Percentiles rank a stretch among this genome's conserved stretches.
Evolutionary conservation across 768 basidiomycete genomes (phyloP).

Genomic region (Leccinellum rugosiceps): DNA sequence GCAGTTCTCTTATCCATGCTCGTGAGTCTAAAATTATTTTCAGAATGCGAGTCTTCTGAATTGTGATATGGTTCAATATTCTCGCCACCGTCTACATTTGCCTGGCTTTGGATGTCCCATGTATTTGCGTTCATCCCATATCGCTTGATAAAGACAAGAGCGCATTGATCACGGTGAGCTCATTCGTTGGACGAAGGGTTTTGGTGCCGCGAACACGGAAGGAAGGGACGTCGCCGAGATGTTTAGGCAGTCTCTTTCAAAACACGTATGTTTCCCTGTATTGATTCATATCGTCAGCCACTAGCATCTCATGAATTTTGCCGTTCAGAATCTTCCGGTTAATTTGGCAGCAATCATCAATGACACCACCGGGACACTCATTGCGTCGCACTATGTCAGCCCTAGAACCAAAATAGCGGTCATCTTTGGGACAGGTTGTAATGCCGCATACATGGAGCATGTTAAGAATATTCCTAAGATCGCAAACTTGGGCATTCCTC

Average conservation of each 20-base stretch:
- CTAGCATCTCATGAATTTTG: background rate
- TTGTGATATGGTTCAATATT: background rate
- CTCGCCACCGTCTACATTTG: background rate
- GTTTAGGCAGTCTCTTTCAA: conserved; percentile 80
- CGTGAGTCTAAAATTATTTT: conserved; percentile 47
- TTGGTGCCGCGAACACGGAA: conserved; percentile 88
- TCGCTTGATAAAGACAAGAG: conserved; percentile 60
- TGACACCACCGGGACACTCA: conserved; percentile 96
- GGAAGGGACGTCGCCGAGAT: conserved; percentile 90
- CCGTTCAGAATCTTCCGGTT: conserved; percentile 72
- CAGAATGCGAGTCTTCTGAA: background rate
- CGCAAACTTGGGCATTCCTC: conserved; percentile 63
- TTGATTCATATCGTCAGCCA: background rate
- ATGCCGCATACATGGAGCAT: conserved; percentile 97
- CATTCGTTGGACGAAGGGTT: conserved; percentile 99
- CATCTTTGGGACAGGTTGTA: conserved; percentile 98
- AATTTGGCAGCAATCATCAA: conserved; percentile 87
- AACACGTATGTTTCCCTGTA: conserved; percentile 52
- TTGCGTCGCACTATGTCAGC: conserved; percentile 95
- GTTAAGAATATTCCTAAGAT: conserved; percentile 86
- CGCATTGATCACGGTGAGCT: conserved; percentile 91
- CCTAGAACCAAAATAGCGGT: conserved; percentile 88
- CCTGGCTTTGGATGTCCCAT: background rate
- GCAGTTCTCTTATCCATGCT: conserved; percentile 95
- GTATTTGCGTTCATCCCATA: background rate